Evolutionary conservation across 495 filamentous ascomycete species (phyloP).

Genomic region (Diplogelasinospora grovesii): DNA sequence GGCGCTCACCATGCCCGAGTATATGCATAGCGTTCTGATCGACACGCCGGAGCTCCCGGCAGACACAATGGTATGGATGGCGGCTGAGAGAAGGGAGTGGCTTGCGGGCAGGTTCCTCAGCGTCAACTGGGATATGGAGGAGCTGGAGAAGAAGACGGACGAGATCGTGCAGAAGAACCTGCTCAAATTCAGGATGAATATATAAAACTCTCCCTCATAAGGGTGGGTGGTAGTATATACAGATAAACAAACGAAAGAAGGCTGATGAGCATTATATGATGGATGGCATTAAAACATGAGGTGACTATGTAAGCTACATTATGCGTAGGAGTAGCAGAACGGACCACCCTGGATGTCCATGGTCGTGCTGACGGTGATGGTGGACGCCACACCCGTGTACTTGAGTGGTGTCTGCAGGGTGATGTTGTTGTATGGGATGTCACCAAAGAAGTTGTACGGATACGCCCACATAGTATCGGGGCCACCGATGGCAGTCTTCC

Average conservation of each 20-base stretch:
- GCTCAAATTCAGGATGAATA: conserved; percentile 29
- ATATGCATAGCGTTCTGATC: conserved; percentile 10
- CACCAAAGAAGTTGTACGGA: conserved; percentile 27
- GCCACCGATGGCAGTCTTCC: conserved; percentile 26
- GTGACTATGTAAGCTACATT: too few species aligned
- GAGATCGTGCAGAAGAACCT: conserved; percentile 39
- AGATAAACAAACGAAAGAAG: too few species aligned
- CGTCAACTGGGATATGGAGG: conserved; percentile 41
- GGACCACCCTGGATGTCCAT: conserved; percentile 28
- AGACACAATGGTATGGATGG: conserved; percentile 43
- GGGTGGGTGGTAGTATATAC: too few species aligned
- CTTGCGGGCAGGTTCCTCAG: conserved; percentile 43
- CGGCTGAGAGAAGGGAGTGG: conserved; percentile 41
- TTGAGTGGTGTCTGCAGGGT: conserved; percentile 29
- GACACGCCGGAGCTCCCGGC: conserved; percentile 40
- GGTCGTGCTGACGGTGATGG: conserved; percentile 18
- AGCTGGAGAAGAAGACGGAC: conserved; percentile 33
- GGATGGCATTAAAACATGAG: too few species aligned
- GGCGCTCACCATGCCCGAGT: conserved; percentile 15
- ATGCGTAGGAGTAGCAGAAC: conserved; percentile 30
- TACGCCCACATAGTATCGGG: conserved; percentile 27
- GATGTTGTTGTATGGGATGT: conserved; percentile 26
- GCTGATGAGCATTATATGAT: too few species aligned
- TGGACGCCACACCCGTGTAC: conserved; percentile 14
- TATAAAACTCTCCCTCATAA: too few species aligned